A percentile compares a stretch with the other conserved stretches of the same genome.
These are phyloP conservation scores for Curvularia hawaiiensis DNA, from an alignment of 2,329 filamentous ascomycete genomes.

Conservation along the genomic window DNA sequence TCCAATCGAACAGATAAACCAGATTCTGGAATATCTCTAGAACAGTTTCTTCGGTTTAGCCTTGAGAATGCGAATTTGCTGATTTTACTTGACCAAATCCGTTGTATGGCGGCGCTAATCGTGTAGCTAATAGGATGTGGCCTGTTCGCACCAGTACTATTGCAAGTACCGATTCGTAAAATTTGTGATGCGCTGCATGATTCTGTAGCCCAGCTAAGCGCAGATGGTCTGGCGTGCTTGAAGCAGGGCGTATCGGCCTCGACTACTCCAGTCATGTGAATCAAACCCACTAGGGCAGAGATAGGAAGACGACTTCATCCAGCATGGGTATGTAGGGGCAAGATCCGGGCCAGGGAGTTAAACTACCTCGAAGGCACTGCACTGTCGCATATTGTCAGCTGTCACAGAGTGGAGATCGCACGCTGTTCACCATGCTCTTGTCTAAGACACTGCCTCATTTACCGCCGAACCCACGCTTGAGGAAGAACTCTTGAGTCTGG, in stretches of 20 bases:
- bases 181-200: not conserved
- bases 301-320: not conserved
- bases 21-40: not conserved
- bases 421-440: not conserved
- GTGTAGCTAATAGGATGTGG: not conserved
- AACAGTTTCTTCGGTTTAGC: not conserved
- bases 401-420: not conserved
- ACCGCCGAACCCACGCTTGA: not conserved
- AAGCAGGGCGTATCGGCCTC: not conserved
- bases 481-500: not conserved
- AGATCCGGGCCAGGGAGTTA: not conserved
- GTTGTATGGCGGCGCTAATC: not conserved
- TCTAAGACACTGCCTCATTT: slow-evolving; percentile 1
- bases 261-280: not conserved
- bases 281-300: not conserved
- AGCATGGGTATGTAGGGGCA: not conserved
- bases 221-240: not conserved
- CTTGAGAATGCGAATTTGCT: not conserved
- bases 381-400: not conserved
- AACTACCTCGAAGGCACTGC: not conserved
- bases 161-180: not conserved
- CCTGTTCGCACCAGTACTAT: not conserved
- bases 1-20: not conserved
- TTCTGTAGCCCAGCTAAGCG: not conserved
- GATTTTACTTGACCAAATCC: not conserved